These are phyloP conservation scores for Cercospora janseana DNA, from an alignment of 2,329 filamentous ascomycete genomes.

Conservation along the genomic window DNA sequence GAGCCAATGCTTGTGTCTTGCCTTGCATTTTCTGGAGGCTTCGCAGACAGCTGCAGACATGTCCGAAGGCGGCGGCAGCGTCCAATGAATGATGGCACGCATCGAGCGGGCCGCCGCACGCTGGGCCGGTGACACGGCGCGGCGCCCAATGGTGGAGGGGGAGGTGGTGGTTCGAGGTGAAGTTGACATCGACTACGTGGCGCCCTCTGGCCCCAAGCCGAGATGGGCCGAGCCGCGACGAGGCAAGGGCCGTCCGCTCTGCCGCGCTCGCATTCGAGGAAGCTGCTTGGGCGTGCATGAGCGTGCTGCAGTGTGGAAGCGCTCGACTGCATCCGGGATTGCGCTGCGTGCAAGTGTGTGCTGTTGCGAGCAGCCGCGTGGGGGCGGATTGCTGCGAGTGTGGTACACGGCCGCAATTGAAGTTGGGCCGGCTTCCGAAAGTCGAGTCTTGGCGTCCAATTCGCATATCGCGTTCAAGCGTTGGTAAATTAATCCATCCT, in stretches of 20 bases:
- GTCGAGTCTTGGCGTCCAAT: too few relatives aligned
- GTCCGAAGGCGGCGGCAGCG: conserved; percentile 9
- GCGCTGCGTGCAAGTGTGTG: too few relatives aligned
- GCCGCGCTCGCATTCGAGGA: too few relatives aligned
- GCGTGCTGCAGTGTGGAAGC: background rate
- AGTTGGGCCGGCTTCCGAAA: too few relatives aligned
- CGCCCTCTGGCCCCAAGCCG: too few relatives aligned
- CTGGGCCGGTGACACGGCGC: conserved; percentile 8
- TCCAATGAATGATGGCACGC: conserved; percentile 22
- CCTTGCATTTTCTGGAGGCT: conserved; percentile 18
- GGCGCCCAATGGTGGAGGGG: conserved; percentile 10
- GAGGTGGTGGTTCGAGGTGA: conserved; percentile 8
- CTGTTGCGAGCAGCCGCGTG: too few relatives aligned
- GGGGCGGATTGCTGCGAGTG: too few relatives aligned
- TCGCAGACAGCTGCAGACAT: conserved; percentile 10
- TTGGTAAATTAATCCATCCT: too few relatives aligned
- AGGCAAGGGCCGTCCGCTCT: background rate
- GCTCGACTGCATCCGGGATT: background rate
- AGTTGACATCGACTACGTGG: conserved; percentile 7
- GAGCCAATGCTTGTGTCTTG: conserved; percentile 9
- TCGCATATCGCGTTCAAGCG: too few relatives aligned
- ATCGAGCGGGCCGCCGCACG: conserved; percentile 14
- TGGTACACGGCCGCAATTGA: too few relatives aligned
- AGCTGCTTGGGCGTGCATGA: conserved; percentile 5
- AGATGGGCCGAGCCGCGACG: conserved; percentile 6